A percentile compares a stretch with the other conserved stretches of the same genome.
These are phyloP conservation scores for Bacidia gigantensis DNA, from an alignment of 495 filamentous ascomycete species.

Conservation along the genomic window DNA sequence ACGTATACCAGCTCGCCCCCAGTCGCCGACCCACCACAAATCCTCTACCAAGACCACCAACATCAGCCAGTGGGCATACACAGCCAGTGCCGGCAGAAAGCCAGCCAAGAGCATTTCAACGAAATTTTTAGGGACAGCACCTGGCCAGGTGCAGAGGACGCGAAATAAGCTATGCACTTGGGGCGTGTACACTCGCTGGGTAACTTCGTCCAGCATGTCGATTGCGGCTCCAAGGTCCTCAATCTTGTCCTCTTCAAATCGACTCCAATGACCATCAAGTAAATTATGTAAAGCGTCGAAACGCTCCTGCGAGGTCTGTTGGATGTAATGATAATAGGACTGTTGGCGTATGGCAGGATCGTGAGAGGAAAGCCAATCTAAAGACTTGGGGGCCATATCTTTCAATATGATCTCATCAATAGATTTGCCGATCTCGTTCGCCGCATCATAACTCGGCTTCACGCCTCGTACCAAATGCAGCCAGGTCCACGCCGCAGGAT, in stretches of 20 bases:
- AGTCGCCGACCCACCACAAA: slow-evolving; percentile 5
- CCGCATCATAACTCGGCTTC: background rate
- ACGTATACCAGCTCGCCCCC: slow-evolving; percentile 8
- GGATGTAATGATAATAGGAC: background rate
- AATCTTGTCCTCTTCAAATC: background rate
- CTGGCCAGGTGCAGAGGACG: slow-evolving; percentile 2
- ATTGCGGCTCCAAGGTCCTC: slow-evolving; percentile 1
- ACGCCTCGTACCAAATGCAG: slow-evolving; percentile 7
- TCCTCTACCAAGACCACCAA: slow-evolving; percentile 3
- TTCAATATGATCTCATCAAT: slow-evolving; percentile 43
- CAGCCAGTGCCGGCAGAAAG: slow-evolving; percentile 1
- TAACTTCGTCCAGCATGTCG: background rate
- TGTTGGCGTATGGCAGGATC: background rate
- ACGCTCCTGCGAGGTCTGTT: background rate
- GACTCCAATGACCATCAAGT: slow-evolving; percentile 3
- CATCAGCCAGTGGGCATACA: slow-evolving; percentile 8
- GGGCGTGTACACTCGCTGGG: background rate
- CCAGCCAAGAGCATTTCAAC: slow-evolving; percentile 1
- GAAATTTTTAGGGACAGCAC: slow-evolving; percentile 1
- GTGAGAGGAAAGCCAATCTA: background rate
- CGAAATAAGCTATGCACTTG: slow-evolving; percentile 2
- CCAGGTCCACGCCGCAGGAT: slow-evolving; percentile 6
- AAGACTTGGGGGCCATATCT: background rate
- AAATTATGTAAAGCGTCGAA: slow-evolving; percentile 3
- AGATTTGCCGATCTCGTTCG: slow-evolving; percentile 38